Evolutionary conservation across 106 monocot genomes (phyloP).

Genomic region (Apostasia shenzhenica): DNA sequence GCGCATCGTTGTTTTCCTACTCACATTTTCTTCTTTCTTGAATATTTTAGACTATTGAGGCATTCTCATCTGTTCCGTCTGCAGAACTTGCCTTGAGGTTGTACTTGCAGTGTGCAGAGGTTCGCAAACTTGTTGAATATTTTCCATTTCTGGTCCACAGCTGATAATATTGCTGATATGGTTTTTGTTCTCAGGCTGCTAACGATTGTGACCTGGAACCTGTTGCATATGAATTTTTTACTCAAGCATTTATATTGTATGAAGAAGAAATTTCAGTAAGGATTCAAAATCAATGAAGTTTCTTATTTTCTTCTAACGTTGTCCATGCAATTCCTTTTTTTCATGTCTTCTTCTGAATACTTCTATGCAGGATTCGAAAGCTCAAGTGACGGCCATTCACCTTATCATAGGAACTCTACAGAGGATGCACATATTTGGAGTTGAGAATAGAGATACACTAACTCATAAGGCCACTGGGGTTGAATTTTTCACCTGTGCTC

Average conservation of each 20-base stretch:
- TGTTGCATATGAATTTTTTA: conserved; percentile 95
- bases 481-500: conserved; percentile 11
- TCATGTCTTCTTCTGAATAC: background rate
- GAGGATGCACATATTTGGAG: conserved; percentile 88
- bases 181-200: conserved; percentile 55
- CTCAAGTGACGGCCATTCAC: conserved; percentile 94
- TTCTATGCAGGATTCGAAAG: conserved; percentile 82
- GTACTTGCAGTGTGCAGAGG: conserved; percentile 98
- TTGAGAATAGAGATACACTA: conserved; percentile 98
- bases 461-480: conserved; percentile 98
- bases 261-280: conserved; percentile 96
- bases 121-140: conserved; percentile 15
- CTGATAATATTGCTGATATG: conserved; percentile 1
- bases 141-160: background rate
- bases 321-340: background rate
- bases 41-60: conserved; percentile 70
- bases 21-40: no score
- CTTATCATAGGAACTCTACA: conserved; percentile 97
- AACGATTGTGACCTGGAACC: conserved; percentile 99
- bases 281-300: background rate
- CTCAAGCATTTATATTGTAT: conserved; percentile 91
- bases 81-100: conserved; percentile 86
- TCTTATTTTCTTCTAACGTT: background rate
- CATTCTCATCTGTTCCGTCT: conserved; percentile 72
- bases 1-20: no score